phyloP scores from a whole-genome alignment of 805 yeast species.

The Candida corydali region DNA sequence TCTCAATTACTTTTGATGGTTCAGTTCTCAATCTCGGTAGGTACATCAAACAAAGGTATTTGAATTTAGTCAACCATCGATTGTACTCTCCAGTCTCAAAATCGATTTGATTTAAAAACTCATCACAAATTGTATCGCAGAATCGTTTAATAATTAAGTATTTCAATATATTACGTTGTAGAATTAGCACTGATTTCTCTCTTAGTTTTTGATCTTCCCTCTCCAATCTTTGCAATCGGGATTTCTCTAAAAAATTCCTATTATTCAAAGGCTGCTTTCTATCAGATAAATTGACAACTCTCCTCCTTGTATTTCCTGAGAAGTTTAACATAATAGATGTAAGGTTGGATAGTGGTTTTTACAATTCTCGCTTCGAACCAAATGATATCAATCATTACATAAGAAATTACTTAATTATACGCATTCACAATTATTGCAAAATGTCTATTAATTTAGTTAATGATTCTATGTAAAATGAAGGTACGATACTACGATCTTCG shows the following conservation, averaged over 20 bases:
- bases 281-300: slow-evolving; percentile 64
- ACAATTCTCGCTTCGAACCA: no score
- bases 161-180: slow-evolving; percentile 50
- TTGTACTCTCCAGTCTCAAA: neutral
- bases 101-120: slow-evolving; percentile 9
- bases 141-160: slow-evolving; percentile 26
- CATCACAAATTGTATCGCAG: slow-evolving; percentile 10
- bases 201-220: slow-evolving; percentile 55
- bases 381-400: no score
- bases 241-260: slow-evolving; percentile 49
- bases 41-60: slow-evolving; percentile 15
- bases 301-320: slow-evolving; percentile 59
- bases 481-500: slow-evolving; percentile 17
- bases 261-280: slow-evolving; percentile 17
- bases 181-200: slow-evolving; percentile 42
- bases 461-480: slow-evolving; percentile 27
- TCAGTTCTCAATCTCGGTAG: slow-evolving; percentile 7
- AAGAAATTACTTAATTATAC: no score
- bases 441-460: slow-evolving; percentile 24
- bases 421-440: slow-evolving; percentile 7
- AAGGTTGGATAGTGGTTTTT: neutral
- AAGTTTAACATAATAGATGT: slow-evolving; percentile 45
- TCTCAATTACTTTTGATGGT: neutral
- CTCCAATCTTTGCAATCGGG: slow-evolving; percentile 60
- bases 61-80: slow-evolving; percentile 10